These are phyloP conservation scores for Ceriops zippeliana DNA, from an alignment of 345 rosid species.

Conservation along the genomic window DNA sequence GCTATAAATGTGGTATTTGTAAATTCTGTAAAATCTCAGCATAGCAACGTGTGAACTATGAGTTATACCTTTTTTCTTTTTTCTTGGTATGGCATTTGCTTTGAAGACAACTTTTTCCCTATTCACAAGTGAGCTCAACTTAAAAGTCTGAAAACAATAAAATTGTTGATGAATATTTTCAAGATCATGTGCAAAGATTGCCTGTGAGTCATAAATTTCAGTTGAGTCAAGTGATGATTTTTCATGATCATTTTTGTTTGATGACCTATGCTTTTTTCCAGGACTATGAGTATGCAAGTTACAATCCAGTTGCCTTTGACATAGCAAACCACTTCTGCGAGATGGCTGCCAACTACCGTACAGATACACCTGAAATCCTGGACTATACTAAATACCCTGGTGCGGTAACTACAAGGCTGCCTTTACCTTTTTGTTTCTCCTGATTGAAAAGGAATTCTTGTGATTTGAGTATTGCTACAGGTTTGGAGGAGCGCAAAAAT, in stretches of 20 bases:
- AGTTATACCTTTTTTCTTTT: too few species aligned
- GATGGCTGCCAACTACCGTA: slow-evolving; percentile 33
- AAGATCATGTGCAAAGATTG: too few species aligned
- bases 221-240: not conserved
- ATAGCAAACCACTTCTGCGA: slow-evolving; percentile 37
- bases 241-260: slow-evolving; percentile 2
- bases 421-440: not conserved
- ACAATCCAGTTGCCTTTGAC: slow-evolving; percentile 33
- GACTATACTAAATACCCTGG: slow-evolving; percentile 33
- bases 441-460: not conserved
- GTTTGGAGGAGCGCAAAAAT: slow-evolving; percentile 61
- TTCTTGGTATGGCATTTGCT: too few species aligned
- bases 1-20: too few species aligned
- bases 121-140: too few species aligned
- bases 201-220: too few species aligned
- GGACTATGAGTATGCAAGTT: slow-evolving; percentile 37
- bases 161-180: too few species aligned
- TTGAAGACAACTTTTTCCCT: too few species aligned
- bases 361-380: slow-evolving; percentile 29
- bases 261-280: slow-evolving; percentile 6
- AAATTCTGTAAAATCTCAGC: too few species aligned
- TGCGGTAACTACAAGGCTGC: not conserved
- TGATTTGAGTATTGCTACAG: slow-evolving; percentile 30
- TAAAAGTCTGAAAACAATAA: too few species aligned
- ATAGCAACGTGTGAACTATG: too few species aligned